Conservation (phyloP, 2,329 filamentous ascomycete genomes). For the Sordariomycetes sp. region DNA sequence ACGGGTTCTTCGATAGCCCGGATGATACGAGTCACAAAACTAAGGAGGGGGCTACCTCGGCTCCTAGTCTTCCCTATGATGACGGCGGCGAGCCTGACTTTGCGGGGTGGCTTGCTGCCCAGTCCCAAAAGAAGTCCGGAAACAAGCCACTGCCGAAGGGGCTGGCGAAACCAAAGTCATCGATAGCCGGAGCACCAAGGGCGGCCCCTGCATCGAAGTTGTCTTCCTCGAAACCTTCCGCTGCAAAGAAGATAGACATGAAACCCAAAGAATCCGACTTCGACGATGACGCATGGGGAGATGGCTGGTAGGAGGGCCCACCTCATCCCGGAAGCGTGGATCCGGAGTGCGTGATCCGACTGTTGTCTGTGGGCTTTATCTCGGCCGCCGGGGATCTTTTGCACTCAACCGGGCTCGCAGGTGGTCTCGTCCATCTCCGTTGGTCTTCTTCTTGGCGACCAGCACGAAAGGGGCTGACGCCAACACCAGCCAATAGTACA, state of each 20-base stretch:
- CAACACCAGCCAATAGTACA: background rate
- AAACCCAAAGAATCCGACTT: slow-evolving; percentile 50
- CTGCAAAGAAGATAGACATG: slow-evolving; percentile 58
- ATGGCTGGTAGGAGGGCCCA: slow-evolving; percentile 37
- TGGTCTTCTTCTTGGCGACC: background rate
- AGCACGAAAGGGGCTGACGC: background rate
- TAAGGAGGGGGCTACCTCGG: slow-evolving; percentile 13
- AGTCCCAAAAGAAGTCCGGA: slow-evolving; percentile 61
- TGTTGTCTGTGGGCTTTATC: background rate
- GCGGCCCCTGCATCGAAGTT: slow-evolving; percentile 30
- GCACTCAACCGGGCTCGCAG: background rate
- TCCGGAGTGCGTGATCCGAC: background rate
- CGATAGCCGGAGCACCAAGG: slow-evolving; percentile 21
- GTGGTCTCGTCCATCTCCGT: background rate
- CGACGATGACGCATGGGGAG: slow-evolving; percentile 54
- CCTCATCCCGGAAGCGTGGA: background rate
- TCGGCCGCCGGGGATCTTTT: background rate
- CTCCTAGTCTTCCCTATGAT: slow-evolving; percentile 6
- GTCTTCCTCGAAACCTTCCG: slow-evolving; percentile 10
- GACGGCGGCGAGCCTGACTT: slow-evolving; percentile 93
- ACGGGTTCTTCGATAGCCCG: slow-evolving; percentile 20
- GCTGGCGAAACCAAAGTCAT: slow-evolving; percentile 35
- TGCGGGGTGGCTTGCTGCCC: slow-evolving; percentile 85
- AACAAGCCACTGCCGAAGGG: slow-evolving; percentile 73
- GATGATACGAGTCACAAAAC: slow-evolving; percentile 28